Evolutionary conservation across 345 rosid genomes (phyloP), one percentile per base, ranked within the genome.

Genomic region (Atalantia buxifolia): DNA sequence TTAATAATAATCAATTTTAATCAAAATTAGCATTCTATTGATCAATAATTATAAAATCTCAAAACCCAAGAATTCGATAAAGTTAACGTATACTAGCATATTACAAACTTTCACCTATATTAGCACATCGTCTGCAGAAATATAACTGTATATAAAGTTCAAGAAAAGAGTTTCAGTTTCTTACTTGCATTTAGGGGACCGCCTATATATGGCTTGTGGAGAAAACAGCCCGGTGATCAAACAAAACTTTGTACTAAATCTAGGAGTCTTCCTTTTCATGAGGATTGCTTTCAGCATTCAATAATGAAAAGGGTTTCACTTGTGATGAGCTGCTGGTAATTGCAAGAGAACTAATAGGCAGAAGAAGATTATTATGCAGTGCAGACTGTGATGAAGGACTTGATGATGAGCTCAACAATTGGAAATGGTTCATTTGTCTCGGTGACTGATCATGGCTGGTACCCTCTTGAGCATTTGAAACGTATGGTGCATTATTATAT

Each of bases 251-350:
- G 55, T 38, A 62, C 3, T 60, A 38, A 74, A 81, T 60, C 77
- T 87, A 84, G 78, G 72, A 75, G 8, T 84, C 79, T 56, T 83
- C 84, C 67, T 82, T 79, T 22, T 75, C 75, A 45, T 13, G 50
- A 13, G 56, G 74, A 59, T 78, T 50, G 38, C 76, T 79, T 64
- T 66, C 79, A 5, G 56, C 78, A 71, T 82, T 85, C 83, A 86
- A 77, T 71, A 86, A 78, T 71, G 86, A 87, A 76, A 88, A 84
- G 1, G 86, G 84, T 79, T 83, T 87, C 81, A 67, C 57, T 30
- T 79, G 81, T 4, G 85, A 76, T 53, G 57, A 53, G 57, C 22
- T 53, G 83, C 80, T 83, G 76, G 80, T 80, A 57, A 45, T 45
- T 12, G 84, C 14, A 70, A 65, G 68, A 59, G 88, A 74, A 73